Evolutionary conservation across 2,329 filamentous ascomycete species (phyloP).

Genomic region (Alternaria sp.): DNA sequence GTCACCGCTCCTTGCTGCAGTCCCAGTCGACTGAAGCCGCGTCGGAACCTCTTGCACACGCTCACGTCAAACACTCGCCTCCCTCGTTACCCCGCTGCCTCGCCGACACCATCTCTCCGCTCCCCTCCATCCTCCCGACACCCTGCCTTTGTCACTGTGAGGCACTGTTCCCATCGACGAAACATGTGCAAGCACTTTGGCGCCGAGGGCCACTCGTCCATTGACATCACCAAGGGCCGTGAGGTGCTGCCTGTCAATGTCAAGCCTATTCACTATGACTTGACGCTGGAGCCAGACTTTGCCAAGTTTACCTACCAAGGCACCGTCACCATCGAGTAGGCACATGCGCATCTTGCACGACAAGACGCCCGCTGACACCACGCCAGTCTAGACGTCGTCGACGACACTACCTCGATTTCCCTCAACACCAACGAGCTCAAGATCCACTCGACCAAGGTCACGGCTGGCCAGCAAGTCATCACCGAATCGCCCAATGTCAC

Average conservation of each 20-base stretch:
- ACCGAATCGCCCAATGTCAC: slow-evolving; percentile 72
- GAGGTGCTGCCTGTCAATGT: slow-evolving; percentile 92
- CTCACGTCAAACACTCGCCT: slow-evolving; percentile 34
- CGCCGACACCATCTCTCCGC: slow-evolving; percentile 18
- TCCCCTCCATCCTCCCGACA: slow-evolving; percentile 26
- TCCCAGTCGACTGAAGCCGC: slow-evolving; percentile 22
- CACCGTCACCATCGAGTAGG: slow-evolving; percentile 79
- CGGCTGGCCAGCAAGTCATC: slow-evolving; percentile 64
- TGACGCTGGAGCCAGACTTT: slow-evolving; percentile 91
- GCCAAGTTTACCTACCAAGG: slow-evolving; percentile 87
- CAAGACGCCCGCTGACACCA: slow-evolving; percentile 28
- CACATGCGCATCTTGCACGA: neutral
- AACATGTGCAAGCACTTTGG: slow-evolving; percentile 75
- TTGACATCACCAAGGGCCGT: slow-evolving; percentile 71
- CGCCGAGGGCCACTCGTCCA: slow-evolving; percentile 62
- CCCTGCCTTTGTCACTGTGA: slow-evolving; percentile 31
- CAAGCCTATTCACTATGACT: slow-evolving; percentile 88
- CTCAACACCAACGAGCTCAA: slow-evolving; percentile 89
- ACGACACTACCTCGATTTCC: slow-evolving; percentile 85
- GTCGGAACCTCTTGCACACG: slow-evolving; percentile 37
- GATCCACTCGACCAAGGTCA: slow-evolving; percentile 76
- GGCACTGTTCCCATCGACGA: slow-evolving; percentile 79
- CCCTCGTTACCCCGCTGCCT: slow-evolving; percentile 41
- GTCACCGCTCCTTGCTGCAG: slow-evolving; percentile 35
- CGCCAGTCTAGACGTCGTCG: slow-evolving; percentile 75